Evolutionary conservation across 169 alveolate genomes (phyloP).

Genomic region (Plasmodium inui): DNA sequence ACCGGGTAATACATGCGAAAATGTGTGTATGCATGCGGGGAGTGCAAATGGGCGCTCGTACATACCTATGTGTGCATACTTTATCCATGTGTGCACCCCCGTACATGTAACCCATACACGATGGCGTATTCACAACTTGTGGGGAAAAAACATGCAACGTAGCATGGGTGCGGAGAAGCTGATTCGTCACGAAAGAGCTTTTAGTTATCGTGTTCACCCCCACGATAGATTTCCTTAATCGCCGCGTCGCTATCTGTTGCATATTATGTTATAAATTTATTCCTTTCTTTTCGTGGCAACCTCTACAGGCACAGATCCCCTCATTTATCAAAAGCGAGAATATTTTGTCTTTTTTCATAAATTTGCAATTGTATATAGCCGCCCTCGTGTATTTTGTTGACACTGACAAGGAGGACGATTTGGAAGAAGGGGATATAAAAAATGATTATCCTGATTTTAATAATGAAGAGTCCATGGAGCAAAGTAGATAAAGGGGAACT

Average conservation of each 20-base stretch:
- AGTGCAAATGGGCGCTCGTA: background rate
- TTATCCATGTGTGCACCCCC: background rate
- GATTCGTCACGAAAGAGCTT: background rate
- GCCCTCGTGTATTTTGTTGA: conserved; percentile 66
- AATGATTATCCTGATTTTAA: conserved; percentile 29
- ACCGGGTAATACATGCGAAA: conserved; percentile 13
- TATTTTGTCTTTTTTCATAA: conserved; percentile 56
- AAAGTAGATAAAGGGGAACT: background rate
- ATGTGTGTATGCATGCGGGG: conserved; percentile 3
- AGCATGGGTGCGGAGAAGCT: background rate
- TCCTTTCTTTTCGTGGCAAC: background rate
- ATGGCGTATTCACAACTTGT: background rate
- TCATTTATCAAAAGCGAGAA: conserved; percentile 37
- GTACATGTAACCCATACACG: background rate
- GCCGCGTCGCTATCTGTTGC: background rate
- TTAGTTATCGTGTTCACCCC: background rate
- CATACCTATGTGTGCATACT: background rate
- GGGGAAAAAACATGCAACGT: background rate
- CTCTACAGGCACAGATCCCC: conserved; percentile 49
- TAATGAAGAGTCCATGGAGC: background rate
- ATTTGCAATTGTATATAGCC: conserved; percentile 71
- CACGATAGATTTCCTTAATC: background rate
- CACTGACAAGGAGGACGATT: conserved; percentile 23
- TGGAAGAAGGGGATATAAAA: conserved; percentile 19
- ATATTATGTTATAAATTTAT: background rate